A percentile compares a stretch with the other conserved stretches of the same genome.
phyloP scores from a whole-genome alignment of 805 yeast species.

The Grigorovia transvaalensis region DNA sequence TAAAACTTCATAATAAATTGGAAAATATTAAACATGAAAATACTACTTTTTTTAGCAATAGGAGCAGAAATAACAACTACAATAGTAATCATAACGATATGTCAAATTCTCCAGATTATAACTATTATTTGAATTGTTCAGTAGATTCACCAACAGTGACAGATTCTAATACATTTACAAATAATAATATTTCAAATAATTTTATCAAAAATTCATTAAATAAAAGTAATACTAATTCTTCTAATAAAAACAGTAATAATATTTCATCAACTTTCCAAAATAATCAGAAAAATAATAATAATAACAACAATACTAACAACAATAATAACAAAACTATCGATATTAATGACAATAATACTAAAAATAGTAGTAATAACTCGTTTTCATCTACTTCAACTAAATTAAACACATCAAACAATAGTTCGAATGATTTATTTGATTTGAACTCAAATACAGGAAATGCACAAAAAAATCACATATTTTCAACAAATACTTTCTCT shows the following conservation, averaged over 20 bases:
- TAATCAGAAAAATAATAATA: neutral
- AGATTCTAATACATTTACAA: neutral
- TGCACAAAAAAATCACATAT: neutral
- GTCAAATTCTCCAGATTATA: slow-evolving; percentile 1
- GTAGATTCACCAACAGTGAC: slow-evolving; percentile 1
- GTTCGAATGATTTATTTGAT: slow-evolving; percentile 4
- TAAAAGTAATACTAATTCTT: neutral
- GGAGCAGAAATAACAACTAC: neutral
- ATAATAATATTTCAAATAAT: neutral
- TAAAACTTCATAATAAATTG: neutral
- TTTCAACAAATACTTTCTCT: too few relatives aligned
- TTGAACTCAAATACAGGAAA: neutral
- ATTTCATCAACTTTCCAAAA: neutral
- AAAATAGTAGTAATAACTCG: neutral
- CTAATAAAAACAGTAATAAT: neutral
- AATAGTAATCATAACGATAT: neutral
- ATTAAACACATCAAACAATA: slow-evolving; percentile 9
- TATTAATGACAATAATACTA: neutral
- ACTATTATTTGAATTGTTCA: slow-evolving; percentile 2
- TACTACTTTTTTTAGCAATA: neutral
- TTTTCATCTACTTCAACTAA: slow-evolving; percentile 9
- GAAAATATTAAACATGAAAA: neutral
- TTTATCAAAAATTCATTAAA: neutral
- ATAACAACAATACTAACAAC: slow-evolving; percentile 1
- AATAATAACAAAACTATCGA: neutral